phyloP scores from a whole-genome alignment of 139 green algal species.

The Cymbomonas tetramitiformis region DNA sequence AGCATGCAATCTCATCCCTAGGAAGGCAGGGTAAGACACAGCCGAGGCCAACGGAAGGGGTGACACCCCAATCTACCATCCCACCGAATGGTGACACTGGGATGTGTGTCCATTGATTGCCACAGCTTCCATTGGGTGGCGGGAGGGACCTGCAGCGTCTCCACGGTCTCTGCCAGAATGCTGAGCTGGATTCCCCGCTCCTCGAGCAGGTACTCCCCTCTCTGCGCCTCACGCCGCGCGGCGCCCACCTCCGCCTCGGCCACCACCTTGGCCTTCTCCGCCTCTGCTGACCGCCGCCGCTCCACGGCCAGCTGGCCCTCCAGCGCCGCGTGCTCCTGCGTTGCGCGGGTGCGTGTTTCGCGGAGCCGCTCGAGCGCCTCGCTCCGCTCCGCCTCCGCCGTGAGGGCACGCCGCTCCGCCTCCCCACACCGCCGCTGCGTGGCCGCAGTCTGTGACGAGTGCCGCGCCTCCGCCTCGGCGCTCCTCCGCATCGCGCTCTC shows the following conservation, averaged over 20 bases:
- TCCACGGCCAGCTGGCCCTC: background rate
- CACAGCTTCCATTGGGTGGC: no score
- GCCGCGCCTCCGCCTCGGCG: slow-evolving; percentile 17
- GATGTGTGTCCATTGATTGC: no score
- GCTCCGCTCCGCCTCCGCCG: background rate
- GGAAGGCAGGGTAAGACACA: no score
- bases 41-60: no score
- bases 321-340: background rate
- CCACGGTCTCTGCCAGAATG: slow-evolving; percentile 53
- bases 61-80: no score
- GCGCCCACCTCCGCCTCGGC: background rate
- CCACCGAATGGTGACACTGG: no score
- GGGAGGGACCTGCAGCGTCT: slow-evolving; percentile 45
- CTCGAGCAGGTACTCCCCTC: background rate
- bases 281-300: background rate
- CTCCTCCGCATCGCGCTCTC: slow-evolving; percentile 2
- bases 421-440: background rate
- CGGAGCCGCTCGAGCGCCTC: background rate
- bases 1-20: no score
- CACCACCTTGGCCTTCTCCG: background rate
- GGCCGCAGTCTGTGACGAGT: background rate
- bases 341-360: background rate
- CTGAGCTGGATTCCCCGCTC: slow-evolving; percentile 31
- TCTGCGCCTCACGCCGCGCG: slow-evolving; percentile 20
- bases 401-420: background rate